phyloP scores from a whole-genome alignment of 164 flowering plant species.

The Vitis vinifera region DNA sequence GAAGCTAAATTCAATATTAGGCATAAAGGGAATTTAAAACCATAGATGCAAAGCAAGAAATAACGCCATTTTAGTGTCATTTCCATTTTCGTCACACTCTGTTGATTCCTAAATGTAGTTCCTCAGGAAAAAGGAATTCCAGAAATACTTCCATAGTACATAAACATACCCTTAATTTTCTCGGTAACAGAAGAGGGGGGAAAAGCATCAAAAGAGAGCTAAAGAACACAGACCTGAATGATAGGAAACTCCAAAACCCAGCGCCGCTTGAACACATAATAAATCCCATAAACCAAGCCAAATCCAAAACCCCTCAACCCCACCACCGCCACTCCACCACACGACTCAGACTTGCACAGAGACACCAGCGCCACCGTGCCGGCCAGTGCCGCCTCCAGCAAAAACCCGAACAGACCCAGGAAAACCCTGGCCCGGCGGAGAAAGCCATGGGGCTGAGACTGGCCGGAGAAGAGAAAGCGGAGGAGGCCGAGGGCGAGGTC shows the following conservation, averaged over 20 bases:
- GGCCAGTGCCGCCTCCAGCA: slow-evolving; percentile 21
- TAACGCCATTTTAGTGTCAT: too few relatives aligned
- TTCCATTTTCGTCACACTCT: too few relatives aligned
- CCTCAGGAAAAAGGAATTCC: too few relatives aligned
- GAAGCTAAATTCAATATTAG: too few relatives aligned
- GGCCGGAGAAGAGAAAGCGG: slow-evolving; percentile 29
- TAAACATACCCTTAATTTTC: not conserved
- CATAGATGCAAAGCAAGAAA: too few relatives aligned
- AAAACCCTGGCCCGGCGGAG: slow-evolving; percentile 41
- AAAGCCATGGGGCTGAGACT: slow-evolving; percentile 20
- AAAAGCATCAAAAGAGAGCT: not conserved
- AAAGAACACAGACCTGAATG: slow-evolving; percentile 57
- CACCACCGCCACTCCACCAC: slow-evolving; percentile 15
- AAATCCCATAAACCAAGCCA: slow-evolving; percentile 61
- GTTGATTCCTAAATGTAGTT: too few relatives aligned
- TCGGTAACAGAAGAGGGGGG: not conserved
- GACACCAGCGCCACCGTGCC: slow-evolving; percentile 22
- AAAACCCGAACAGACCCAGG: slow-evolving; percentile 33
- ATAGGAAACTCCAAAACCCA: slow-evolving; percentile 82
- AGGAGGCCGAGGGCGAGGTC: slow-evolving; percentile 38
- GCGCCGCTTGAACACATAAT: slow-evolving; percentile 47
- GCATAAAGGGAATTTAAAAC: too few relatives aligned
- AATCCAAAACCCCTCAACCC: slow-evolving; percentile 61
- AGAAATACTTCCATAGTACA: too few relatives aligned
- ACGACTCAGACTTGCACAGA: slow-evolving; percentile 21